Conservation (phyloP, 257 asterid species). For the Gentiana macrophylla region DNA sequence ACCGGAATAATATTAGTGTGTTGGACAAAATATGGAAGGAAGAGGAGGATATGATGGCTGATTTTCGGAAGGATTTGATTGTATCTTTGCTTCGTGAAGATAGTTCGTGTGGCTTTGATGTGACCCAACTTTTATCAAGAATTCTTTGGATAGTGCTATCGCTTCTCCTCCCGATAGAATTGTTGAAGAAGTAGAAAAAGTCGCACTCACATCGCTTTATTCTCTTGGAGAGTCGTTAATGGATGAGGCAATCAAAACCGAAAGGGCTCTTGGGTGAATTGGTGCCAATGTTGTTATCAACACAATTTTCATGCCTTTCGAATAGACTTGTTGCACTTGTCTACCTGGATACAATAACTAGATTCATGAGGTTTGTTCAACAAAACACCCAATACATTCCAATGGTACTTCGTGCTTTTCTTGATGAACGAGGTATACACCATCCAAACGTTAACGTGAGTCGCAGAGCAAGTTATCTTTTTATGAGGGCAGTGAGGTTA, state of each 20-base stretch:
- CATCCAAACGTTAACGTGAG: conserved; percentile 74
- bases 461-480: conserved; percentile 87
- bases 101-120: conserved; percentile 89
- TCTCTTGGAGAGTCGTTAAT: conserved; percentile 79
- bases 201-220: conserved; percentile 76
- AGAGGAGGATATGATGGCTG: conserved; percentile 89
- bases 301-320: conserved; percentile 79
- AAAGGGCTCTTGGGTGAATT: conserved; percentile 65
- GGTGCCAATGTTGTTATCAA: conserved; percentile 71
- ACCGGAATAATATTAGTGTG: conserved; percentile 52
- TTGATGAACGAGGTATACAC: conserved; percentile 92
- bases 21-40: conserved; percentile 81
- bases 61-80: conserved; percentile 74
- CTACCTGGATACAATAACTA: conserved; percentile 75
- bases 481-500: conserved; percentile 85
- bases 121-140: conserved; percentile 64
- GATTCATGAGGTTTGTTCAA: conserved; percentile 66
- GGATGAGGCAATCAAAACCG: conserved; percentile 57
- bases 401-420: conserved; percentile 61
- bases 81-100: conserved; percentile 66
- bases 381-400: conserved; percentile 80
- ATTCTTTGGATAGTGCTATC: conserved; percentile 52
- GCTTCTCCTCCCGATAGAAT: conserved; percentile 55
- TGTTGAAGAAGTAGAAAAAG: conserved; percentile 87
- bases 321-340: conserved; percentile 84